phyloP scores from a whole-genome alignment of 495 filamentous ascomycete genomes.

The Articulospora tetracladia region DNA sequence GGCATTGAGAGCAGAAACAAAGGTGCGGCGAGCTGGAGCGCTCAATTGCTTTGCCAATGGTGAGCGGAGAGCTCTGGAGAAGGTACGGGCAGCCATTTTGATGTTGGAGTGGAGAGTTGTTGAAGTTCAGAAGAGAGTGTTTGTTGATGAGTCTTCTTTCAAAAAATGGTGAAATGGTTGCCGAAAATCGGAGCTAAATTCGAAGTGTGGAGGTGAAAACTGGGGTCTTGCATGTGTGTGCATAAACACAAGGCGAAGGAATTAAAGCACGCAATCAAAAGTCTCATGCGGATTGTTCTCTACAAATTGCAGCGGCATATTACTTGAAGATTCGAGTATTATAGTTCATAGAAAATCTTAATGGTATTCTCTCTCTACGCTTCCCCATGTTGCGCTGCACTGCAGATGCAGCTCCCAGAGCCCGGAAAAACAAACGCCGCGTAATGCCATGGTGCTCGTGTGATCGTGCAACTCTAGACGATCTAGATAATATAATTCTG shows the following conservation, averaged over 20 bases:
- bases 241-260: too few relatives aligned
- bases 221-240: too few relatives aligned
- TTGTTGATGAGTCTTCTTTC: neutral
- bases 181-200: too few relatives aligned
- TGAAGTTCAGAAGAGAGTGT: slow-evolving; percentile 20
- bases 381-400: neutral
- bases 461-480: slow-evolving; percentile 20
- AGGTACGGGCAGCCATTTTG: slow-evolving; percentile 78
- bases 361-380: slow-evolving; percentile 11
- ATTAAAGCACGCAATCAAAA: neutral
- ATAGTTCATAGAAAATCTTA: neutral
- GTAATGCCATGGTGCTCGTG: slow-evolving; percentile 22
- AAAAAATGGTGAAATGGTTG: neutral
- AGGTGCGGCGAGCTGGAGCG: slow-evolving; percentile 63
- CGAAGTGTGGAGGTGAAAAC: too few relatives aligned
- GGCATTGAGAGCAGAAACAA: slow-evolving; percentile 63
- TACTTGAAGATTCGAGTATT: neutral
- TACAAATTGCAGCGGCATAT: too few relatives aligned
- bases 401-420: slow-evolving; percentile 6
- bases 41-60: slow-evolving; percentile 69
- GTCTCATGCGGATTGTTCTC: neutral
- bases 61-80: slow-evolving; percentile 76
- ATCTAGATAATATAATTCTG: slow-evolving; percentile 19
- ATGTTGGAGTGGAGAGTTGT: slow-evolving; percentile 22
- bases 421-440: slow-evolving; percentile 18